Percentiles rank a stretch among this genome's conserved stretches.
phyloP scores from a whole-genome alignment of 257 asterid species.

The Anisodus acutangulus region DNA sequence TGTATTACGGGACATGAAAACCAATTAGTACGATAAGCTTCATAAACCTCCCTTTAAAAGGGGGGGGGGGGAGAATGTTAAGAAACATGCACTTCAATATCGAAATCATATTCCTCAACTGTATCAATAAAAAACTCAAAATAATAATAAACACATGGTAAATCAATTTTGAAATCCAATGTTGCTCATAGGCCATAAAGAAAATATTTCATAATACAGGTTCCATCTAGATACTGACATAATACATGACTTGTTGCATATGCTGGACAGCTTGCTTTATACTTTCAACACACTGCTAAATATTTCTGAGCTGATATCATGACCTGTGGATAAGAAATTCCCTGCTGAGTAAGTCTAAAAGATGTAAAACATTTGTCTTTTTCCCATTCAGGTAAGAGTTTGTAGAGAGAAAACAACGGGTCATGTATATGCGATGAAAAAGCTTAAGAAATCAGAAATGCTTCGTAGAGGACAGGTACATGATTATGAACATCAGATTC shows the following conservation, averaged over 20 bases:
- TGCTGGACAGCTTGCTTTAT: conserved; percentile 10
- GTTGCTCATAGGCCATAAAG: not conserved
- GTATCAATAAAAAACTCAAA: not conserved
- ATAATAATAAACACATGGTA: not conserved
- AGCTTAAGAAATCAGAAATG: conserved; percentile 98
- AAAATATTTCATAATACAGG: not conserved
- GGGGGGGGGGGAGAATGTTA: not conserved
- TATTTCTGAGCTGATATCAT: not conserved
- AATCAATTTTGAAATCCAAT: not conserved
- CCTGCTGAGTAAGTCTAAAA: not conserved
- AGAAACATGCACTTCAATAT: not conserved
- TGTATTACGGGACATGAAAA: not conserved
- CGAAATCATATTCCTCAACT: not conserved
- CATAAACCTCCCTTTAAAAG: not conserved
- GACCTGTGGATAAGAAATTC: conserved; percentile 2
- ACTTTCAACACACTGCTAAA: not conserved
- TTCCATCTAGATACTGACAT: not conserved
- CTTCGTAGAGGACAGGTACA: conserved; percentile 99
- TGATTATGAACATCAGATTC: conserved; percentile 41
- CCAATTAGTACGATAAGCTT: not conserved
- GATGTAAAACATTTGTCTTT: conserved; percentile 30
- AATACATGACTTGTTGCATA: not conserved
- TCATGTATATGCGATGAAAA: conserved; percentile 96
- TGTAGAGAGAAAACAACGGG: conserved; percentile 94
- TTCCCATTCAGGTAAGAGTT: conserved; percentile 71